Evolutionary conservation across 1,284 basidiomycete genomes (phyloP).

Genomic region (Cryptococcus maquisensis): DNA sequence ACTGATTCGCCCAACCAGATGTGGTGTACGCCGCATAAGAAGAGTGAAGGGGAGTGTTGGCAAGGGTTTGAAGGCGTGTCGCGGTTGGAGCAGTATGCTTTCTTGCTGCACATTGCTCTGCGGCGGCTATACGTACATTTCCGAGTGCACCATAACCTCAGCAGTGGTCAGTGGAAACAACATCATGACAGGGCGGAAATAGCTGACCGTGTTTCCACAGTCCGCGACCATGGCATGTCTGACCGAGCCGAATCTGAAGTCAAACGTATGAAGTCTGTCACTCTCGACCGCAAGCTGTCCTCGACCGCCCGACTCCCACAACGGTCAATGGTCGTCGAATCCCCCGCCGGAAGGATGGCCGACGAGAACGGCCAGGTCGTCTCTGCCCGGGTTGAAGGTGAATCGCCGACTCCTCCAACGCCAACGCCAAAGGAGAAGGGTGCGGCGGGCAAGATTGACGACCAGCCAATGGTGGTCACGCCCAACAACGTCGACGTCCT

Average conservation of each 20-base stretch:
- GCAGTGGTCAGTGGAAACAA: slow-evolving; percentile 45
- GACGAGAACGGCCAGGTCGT: slow-evolving; percentile 58
- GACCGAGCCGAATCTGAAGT: slow-evolving; percentile 60
- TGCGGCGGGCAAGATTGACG: slow-evolving; percentile 3
- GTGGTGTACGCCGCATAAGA: slow-evolving; percentile 74
- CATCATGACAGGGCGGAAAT: neutral
- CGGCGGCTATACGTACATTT: slow-evolving; percentile 84
- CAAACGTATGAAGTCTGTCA: slow-evolving; percentile 86
- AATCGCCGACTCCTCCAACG: neutral
- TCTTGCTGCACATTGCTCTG: slow-evolving; percentile 91
- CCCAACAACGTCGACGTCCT: slow-evolving; percentile 51
- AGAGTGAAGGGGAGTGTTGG: slow-evolving; percentile 55
- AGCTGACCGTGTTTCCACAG: slow-evolving; percentile 15
- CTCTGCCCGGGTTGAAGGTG: slow-evolving; percentile 20
- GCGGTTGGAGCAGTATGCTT: slow-evolving; percentile 94
- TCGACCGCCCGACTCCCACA: slow-evolving; percentile 88
- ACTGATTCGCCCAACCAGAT: slow-evolving; percentile 50
- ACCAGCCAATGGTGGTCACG: neutral
- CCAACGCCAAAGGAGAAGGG: neutral
- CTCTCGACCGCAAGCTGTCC: slow-evolving; percentile 83
- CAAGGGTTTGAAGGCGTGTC: slow-evolving; percentile 86
- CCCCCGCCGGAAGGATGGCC: slow-evolving; percentile 82
- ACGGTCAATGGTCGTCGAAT: slow-evolving; percentile 91
- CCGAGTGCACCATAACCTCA: slow-evolving; percentile 86
- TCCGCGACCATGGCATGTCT: slow-evolving; percentile 22